Conservation (phyloP, 768 basidiomycete species). For the Cystofilobasidium macerans region DNA sequence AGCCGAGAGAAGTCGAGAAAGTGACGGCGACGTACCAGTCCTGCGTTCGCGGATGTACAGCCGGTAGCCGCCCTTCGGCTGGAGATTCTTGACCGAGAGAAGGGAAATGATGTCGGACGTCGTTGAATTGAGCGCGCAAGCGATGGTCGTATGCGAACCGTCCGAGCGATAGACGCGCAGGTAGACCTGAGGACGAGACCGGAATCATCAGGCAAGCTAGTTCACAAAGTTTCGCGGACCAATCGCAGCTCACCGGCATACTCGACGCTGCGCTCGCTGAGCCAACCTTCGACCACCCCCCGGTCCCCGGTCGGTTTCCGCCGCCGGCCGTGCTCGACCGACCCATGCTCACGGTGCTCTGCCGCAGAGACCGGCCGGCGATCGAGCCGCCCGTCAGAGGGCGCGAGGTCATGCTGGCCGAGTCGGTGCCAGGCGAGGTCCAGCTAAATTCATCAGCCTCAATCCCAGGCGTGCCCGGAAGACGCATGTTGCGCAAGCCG, state of each 20-base stretch:
- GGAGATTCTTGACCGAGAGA: conserved; percentile 51
- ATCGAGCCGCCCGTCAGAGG: conserved; percentile 20
- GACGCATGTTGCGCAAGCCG: neutral
- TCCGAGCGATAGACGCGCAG: conserved; percentile 71
- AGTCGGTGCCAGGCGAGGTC: conserved; percentile 15
- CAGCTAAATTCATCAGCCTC: conserved; percentile 25
- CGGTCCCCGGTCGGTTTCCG: conserved; percentile 35
- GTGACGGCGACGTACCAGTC: conserved; percentile 40
- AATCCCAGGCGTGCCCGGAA: neutral
- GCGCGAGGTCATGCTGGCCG: neutral
- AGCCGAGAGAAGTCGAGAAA: neutral
- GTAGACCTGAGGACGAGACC: conserved; percentile 39
- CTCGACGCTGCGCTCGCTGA: conserved; percentile 19
- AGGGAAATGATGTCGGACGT: conserved; percentile 55
- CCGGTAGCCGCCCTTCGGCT: conserved; percentile 27
- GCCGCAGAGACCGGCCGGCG: conserved; percentile 25
- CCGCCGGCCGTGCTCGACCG: conserved; percentile 28
- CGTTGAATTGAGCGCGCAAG: conserved; percentile 53
- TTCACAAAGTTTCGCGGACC: neutral
- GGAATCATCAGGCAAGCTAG: neutral
- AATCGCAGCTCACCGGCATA: conserved; percentile 27
- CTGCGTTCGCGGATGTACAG: conserved; percentile 48
- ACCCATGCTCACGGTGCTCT: conserved; percentile 27
- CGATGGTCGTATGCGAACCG: conserved; percentile 58
- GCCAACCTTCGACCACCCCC: conserved; percentile 12